Evolutionary conservation across 2,329 filamentous ascomycete species (phyloP), one percentile per base, ranked within the genome.

Genomic region (Calycina marina): DNA sequence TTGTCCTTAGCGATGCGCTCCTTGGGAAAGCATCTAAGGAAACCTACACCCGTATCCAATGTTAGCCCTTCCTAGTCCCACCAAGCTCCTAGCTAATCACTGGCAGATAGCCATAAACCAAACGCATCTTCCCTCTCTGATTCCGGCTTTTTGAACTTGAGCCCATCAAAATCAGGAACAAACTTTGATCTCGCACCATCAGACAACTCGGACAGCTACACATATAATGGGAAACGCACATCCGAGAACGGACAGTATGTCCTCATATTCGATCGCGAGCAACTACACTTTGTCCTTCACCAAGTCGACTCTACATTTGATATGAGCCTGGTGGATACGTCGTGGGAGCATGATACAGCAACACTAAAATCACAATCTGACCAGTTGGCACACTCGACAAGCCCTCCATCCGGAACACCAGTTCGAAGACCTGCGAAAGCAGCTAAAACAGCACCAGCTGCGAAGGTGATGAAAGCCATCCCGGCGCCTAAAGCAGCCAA

Each of bases 271-370:
- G 81, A 93, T 54, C 65, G 77, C 6, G 61, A 65, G 12, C 73
- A 72, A 32, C 73, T 88, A 48, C 77, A 69, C 35, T 90, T 90
- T 43, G 73, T 90, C 16, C 66, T 94, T 34, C 84, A 94, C 58
- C 74, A 73, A 31, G 62, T 94, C 34, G 72, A 83, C 50, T 78
- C 76, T n/a, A 75, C 76, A 24, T 79, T 93, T 56, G 77, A 83
- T 48, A 86, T 93, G 77, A 94, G 93, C 54, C 59, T 93, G 33
- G 73, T 70, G 32, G 72, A 67, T 34, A 73, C 73, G 10, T 81
- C 78, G 2, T 69, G 65, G 42, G 76, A 77, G 46, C 60, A 64
- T 33, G 71, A 82, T 43, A 56, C 65, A 32, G 67, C 69, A 17
- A 71, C 67, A 46, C 62, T 92, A 25, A 65, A 70, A 29, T 66